phyloP scores from a whole-genome alignment of 148 eudicot genomes.

The Camellia japonica region DNA sequence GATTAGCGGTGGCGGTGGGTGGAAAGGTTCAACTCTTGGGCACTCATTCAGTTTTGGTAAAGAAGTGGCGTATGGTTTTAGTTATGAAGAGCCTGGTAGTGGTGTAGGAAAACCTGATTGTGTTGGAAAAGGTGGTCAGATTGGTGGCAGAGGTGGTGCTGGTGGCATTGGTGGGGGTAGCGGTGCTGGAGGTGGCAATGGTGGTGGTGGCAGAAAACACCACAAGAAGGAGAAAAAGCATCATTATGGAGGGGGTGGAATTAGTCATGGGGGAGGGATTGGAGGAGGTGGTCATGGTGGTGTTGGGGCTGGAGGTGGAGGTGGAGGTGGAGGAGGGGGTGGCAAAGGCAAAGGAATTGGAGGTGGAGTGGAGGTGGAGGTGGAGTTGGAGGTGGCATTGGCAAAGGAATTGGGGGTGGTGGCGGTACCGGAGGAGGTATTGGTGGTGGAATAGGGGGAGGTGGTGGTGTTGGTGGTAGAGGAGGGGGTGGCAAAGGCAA shows the following conservation, averaged over 20 bases:
- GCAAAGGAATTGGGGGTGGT: neutral
- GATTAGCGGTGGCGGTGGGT: slow-evolving; percentile 4
- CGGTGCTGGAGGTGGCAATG: neutral
- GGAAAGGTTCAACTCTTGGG: slow-evolving; percentile 8
- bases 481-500: neutral
- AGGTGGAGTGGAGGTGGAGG: neutral
- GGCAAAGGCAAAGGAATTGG: neutral
- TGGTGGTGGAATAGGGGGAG: neutral
- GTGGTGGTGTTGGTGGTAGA: neutral
- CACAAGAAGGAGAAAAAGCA: slow-evolving; percentile 9
- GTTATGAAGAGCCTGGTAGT: slow-evolving; percentile 16
- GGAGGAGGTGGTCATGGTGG: neutral
- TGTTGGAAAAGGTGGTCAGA: neutral
- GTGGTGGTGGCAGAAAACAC: slow-evolving; percentile 1
- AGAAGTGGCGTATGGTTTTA: slow-evolving; percentile 9
- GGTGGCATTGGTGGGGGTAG: neutral
- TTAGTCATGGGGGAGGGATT: neutral
- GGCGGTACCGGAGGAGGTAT: neutral
- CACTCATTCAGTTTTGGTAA: slow-evolving; percentile 16
- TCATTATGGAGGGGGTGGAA: slow-evolving; percentile 6
- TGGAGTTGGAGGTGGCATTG: neutral
- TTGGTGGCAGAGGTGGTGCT: neutral
- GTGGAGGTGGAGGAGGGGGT: neutral
- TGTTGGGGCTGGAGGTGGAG: neutral
- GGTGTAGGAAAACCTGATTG: slow-evolving; percentile 1